Conservation (phyloP, 2,329 filamentous ascomycete species). For the Hirsutella minnesotensis region DNA sequence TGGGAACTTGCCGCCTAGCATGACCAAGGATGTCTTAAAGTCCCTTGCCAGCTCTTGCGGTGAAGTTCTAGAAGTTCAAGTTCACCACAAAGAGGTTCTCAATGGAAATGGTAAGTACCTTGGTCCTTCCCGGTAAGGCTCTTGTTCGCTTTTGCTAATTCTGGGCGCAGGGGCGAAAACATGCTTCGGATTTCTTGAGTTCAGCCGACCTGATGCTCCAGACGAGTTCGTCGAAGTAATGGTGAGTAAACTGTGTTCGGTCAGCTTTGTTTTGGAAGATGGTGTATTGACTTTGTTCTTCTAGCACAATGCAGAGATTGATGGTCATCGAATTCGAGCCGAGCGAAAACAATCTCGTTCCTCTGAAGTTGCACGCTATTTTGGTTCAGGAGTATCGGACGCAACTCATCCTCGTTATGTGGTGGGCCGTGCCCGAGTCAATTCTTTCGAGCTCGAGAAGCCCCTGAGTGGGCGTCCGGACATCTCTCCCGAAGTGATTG, state of each 20-base stretch:
- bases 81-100: constrained; percentile 12
- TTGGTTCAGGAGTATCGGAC: background rate
- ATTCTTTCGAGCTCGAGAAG: constrained; percentile 4
- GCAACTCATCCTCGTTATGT: background rate
- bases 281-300: constrained; percentile 4
- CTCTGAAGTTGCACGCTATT: constrained; percentile 9
- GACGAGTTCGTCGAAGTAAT: constrained; percentile 22
- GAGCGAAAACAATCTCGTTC: constrained; percentile 22
- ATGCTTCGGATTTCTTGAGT: constrained; percentile 28
- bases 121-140: background rate
- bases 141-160: no score
- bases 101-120: constrained; percentile 7
- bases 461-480: background rate
- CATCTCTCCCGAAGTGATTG: background rate
- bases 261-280: background rate
- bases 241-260: constrained; percentile 20
- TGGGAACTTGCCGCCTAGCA: constrained; percentile 28
- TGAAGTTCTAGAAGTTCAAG: constrained; percentile 17
- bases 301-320: constrained; percentile 20
- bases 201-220: constrained; percentile 21
- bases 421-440: background rate
- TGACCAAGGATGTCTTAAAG: constrained; percentile 23
- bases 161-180: constrained; percentile 8
- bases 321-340: constrained; percentile 21
- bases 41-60: constrained; percentile 26